Evolutionary conservation across 306 rosid species (phyloP).

Genomic region (Lathyrus sativus): DNA sequence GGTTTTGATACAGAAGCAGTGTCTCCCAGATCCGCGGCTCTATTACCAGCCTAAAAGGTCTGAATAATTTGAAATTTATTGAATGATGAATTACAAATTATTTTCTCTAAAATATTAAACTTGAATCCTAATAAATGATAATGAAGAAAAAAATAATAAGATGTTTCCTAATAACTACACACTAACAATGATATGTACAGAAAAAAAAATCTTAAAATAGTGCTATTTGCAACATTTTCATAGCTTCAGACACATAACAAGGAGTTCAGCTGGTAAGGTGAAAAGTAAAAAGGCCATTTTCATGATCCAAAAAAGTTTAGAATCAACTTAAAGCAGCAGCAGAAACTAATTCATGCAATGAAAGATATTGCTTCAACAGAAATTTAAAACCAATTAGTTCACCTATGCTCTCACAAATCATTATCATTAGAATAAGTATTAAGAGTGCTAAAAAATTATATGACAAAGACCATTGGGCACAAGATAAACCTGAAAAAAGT

Average conservation of each 20-base stretch:
- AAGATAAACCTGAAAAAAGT: constrained; percentile 61
- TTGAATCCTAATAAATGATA: constrained; percentile 6
- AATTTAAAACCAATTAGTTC: constrained; percentile 14
- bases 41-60: background rate
- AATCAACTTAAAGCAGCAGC: constrained; percentile 15
- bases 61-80: background rate
- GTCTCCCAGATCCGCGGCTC: background rate
- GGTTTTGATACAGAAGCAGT: background rate
- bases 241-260: constrained; percentile 3
- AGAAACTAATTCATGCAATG: constrained; percentile 4
- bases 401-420: background rate
- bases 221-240: constrained; percentile 5
- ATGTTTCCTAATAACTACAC: background rate
- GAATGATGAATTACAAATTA: background rate
- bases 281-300: constrained; percentile 22
- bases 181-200: background rate
- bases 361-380: constrained; percentile 23
- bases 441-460: constrained; percentile 23
- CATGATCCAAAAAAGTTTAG: constrained; percentile 8
- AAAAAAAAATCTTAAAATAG: constrained; percentile 7
- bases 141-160: background rate
- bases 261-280: background rate
- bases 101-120: background rate
- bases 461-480: constrained; percentile 26
- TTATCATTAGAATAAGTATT: constrained; percentile 19